Conservation (phyloP, 495 filamentous ascomycete species). For the Aspergillus nanangensis region DNA sequence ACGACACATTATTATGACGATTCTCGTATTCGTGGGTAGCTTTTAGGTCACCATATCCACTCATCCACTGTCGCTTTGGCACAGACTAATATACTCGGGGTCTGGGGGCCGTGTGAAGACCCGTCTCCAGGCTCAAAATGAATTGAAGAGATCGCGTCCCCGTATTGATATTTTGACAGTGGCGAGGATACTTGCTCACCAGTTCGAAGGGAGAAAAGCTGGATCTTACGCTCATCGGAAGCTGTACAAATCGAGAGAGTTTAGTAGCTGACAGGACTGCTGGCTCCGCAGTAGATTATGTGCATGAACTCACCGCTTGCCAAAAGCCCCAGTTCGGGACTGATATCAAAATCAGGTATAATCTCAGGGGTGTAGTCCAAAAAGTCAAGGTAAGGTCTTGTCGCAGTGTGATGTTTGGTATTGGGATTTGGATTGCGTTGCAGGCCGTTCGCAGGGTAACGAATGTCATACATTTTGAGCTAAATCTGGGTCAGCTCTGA, state of each 20-base stretch:
- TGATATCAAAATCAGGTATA: constrained; percentile 33
- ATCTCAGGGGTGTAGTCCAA: constrained; percentile 21
- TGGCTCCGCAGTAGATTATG: no score
- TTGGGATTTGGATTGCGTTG: constrained; percentile 27
- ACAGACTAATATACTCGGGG: constrained; percentile 33
- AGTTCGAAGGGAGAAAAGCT: constrained; percentile 35
- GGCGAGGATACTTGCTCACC: constrained; percentile 32
- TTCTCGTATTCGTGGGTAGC: no score
- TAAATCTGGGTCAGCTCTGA: constrained; percentile 7
- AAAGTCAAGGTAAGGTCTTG: constrained; percentile 34
- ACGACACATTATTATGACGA: no score
- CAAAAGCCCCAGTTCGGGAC: constrained; percentile 31
- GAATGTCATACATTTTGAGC: constrained; percentile 46
- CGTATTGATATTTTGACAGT: constrained; percentile 22
- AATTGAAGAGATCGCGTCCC: constrained; percentile 25
- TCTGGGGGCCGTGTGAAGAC: constrained; percentile 23
- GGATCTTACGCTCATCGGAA: constrained; percentile 29
- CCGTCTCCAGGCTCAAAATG: constrained; percentile 30
- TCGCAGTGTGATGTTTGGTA: constrained; percentile 22
- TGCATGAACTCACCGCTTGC: constrained; percentile 29
- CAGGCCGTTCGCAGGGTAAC: constrained; percentile 27
- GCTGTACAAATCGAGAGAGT: constrained; percentile 10
- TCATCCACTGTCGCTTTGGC: constrained; percentile 30
- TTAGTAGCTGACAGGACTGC: not conserved
- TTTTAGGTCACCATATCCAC: constrained; percentile 33